Evolutionary conservation across 2,329 filamentous ascomycete species (phyloP), one percentile per base, ranked within the genome.

Genomic region (Aureobasidium subglaciale): DNA sequence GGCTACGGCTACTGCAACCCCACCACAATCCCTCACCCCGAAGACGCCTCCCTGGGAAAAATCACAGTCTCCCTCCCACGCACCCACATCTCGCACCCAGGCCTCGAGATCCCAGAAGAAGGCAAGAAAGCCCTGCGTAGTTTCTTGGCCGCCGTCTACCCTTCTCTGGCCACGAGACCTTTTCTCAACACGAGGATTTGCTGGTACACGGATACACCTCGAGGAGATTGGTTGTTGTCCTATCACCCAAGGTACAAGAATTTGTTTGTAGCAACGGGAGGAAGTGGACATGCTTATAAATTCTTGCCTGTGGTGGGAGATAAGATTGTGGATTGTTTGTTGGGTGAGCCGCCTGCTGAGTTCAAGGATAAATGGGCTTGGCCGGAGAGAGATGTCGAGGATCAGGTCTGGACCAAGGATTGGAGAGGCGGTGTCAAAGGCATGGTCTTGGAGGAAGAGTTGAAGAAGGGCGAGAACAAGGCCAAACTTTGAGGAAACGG

Each of bases 361-460:
- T 80, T 90, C 62, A 72, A 71, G 34, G 75, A 77, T 27, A 88
- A 85, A 76, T 90, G 83, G 76, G 74, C 75, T 54, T 78, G 80
- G 63, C 74, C 74, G 8, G 59, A 62, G 59, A 73, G 69, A 40
- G 61, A 58, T 18, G 59, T 63, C 10, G 65, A 64, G 3, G 67
- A 69, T 59, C 59, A 61, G 49, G 61, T 71, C 35, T 70, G 70
- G 68, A 71, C 65, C 40, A 62, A 64, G 61, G 69, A 72, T 63
- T 70, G 70, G 64, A 58, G 70, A 40, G 64, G 71, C n/a, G 64
- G 71, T 25, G 50, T 62, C 18, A 70, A 65, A 59, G 69, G 64
- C 3, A 68, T 64, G 57, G 65, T 65, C 52, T 61, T 72, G 38
- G 65, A 65, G 13, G 69, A 63, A 57, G 71, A 58, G 73, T 56